phyloP scores from a whole-genome alignment of 345 rosid species.

The Gynandropsis gynandra region DNA sequence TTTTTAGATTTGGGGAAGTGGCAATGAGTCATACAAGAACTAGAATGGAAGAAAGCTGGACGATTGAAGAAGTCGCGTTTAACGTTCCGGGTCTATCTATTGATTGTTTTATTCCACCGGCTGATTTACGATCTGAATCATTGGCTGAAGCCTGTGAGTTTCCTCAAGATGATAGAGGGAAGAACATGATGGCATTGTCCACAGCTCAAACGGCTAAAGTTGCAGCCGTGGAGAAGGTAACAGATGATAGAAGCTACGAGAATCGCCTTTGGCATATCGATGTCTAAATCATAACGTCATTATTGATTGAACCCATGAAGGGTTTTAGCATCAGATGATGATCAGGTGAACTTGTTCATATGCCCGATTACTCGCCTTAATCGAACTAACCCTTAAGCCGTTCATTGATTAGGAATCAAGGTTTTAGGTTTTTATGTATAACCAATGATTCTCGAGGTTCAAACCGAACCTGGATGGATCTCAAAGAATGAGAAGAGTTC shows the following conservation, averaged over 20 bases:
- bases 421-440: conserved; percentile 24
- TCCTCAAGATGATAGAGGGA: conserved; percentile 57
- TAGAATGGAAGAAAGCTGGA: conserved; percentile 97
- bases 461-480: conserved; percentile 22
- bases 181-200: conserved; percentile 33
- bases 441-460: conserved; percentile 17
- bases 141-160: conserved; percentile 55
- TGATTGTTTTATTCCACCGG: conserved; percentile 91
- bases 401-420: conserved; percentile 24
- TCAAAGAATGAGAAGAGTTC: conserved; percentile 21
- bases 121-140: conserved; percentile 57
- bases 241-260: conserved; percentile 20
- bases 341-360: conserved; percentile 24
- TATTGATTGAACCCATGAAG: conserved; percentile 17
- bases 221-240: conserved; percentile 64
- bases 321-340: conserved; percentile 21
- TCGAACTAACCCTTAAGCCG: conserved; percentile 25
- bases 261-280: conserved; percentile 25
- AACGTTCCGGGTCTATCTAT: conserved; percentile 78
- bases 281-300: conserved; percentile 19
- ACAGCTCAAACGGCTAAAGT: conserved; percentile 62
- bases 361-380: conserved; percentile 24
- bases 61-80: conserved; percentile 91
- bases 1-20: conserved; percentile 79
- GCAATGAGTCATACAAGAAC: conserved; percentile 86